Percentiles rank a stretch among this genome's conserved stretches.
Evolutionary conservation across 176 grass and related monocot genomes (phyloP).

Genomic region (Oryza glumipatula): DNA sequence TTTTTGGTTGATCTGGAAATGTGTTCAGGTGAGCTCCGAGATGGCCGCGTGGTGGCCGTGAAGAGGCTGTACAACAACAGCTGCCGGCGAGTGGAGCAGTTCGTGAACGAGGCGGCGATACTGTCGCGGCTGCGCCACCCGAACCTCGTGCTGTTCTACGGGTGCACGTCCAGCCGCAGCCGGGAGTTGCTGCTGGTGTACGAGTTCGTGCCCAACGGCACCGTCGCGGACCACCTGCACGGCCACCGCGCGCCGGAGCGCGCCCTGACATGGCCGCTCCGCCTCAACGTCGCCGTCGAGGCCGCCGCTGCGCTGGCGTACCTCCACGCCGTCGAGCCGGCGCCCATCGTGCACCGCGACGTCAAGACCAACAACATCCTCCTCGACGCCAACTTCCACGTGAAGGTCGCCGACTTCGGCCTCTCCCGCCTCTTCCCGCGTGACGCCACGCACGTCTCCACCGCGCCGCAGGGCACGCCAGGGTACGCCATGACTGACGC

Average conservation of each 20-base stretch:
- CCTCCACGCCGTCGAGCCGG: slow-evolving; percentile 74
- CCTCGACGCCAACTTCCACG: slow-evolving; percentile 68
- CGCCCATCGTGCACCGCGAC: slow-evolving; percentile 75
- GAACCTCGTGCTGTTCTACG: slow-evolving; percentile 76
- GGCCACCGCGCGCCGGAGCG: slow-evolving; percentile 43
- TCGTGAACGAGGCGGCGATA: slow-evolving; percentile 76
- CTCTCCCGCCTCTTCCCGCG: slow-evolving; percentile 75
- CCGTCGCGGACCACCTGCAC: slow-evolving; percentile 88
- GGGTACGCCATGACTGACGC: slow-evolving; percentile 40
- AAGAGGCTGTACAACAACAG: slow-evolving; percentile 81
- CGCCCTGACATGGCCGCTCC: slow-evolving; percentile 60
- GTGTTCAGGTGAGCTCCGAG: slow-evolving; percentile 54
- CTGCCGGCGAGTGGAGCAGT: slow-evolving; percentile 68
- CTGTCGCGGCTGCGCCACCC: slow-evolving; percentile 76
- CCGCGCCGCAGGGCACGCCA: slow-evolving; percentile 80
- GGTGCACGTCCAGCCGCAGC: slow-evolving; percentile 86
- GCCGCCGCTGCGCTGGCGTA: slow-evolving; percentile 70
- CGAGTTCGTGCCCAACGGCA: slow-evolving; percentile 85
- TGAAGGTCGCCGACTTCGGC: slow-evolving; percentile 92
- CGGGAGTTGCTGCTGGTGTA: slow-evolving; percentile 84
- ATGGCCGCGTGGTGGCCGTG: slow-evolving; percentile 73
- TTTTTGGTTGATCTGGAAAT: background rate
- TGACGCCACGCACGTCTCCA: slow-evolving; percentile 79
- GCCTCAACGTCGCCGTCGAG: slow-evolving; percentile 69
- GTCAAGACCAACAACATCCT: slow-evolving; percentile 90